Evolutionary conservation across 352 stramenopile species (phyloP), one percentile per base, ranked within the genome.

Genomic region (Pythium aphanidermatum): DNA sequence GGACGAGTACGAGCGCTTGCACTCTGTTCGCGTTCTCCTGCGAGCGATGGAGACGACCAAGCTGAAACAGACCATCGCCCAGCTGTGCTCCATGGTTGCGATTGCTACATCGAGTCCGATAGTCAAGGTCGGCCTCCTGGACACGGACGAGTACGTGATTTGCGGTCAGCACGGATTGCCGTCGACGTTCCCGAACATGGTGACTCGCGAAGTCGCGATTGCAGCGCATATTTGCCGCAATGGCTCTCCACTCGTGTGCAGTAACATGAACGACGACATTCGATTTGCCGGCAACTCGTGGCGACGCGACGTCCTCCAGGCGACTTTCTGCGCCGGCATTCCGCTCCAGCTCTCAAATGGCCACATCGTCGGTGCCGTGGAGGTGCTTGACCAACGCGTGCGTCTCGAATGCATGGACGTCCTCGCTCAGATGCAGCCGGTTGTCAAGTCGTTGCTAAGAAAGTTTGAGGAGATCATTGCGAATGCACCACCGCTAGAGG

Each of bases 321-420:
- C 71, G 9, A 51, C 47, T 1, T 93, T 95, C 33, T 93, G 95
- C 43, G 81, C 77, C 2, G 85, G 80, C 12, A 91, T 91, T 30
- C 84, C 84, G 17, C 34, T 94, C 16, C 68, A 73, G 27, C 68
- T 92, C 8, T 70, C 65, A 20, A 86, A 80, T 21, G 77, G 78
- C 25, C 67, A 83, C 49, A 77, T 77, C 16, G 64, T 92, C 25
- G 81, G 81, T 17, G 59, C 64, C 4, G 58, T 92, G 23, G 81
- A 92, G 38, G 75, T 92, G 2, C 85, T 81, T 41, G 78, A 88
- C 42, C 28, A 24, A 16, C 62, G 64, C 12, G 50, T 66, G 4
- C 75, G 78, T 5, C 78, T 61, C 37, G 71, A 63, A 16, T 92
- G 81, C 47, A 64, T 65, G 27, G 63, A 87, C 21, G 68, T 91